Conservation (phyloP, 768 basidiomycete species). For the Collybia mongolica region DNA sequence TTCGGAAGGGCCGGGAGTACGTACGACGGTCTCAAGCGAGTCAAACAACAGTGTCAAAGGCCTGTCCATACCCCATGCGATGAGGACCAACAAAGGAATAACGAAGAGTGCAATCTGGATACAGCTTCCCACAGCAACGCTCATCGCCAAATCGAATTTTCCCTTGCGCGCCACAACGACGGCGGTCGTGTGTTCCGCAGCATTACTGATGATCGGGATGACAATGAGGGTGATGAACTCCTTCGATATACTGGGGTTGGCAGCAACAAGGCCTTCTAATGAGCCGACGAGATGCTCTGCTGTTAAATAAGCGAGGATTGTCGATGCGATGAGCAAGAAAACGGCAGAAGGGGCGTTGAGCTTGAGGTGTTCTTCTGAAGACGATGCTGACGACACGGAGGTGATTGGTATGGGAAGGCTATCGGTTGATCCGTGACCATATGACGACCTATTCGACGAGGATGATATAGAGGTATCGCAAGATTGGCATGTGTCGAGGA, state of each 20-base stretch:
- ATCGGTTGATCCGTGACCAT: conserved; percentile 5
- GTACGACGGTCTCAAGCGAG: conserved; percentile 35
- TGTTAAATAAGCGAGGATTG: conserved; percentile 38
- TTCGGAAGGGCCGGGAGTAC: conserved; percentile 7
- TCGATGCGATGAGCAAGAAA: conserved; percentile 27
- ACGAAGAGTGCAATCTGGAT: conserved; percentile 44
- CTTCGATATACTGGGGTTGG: conserved; percentile 36
- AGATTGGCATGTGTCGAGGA: conserved; percentile 32
- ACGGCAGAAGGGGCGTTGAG: conserved; percentile 35
- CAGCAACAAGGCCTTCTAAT: conserved; percentile 36
- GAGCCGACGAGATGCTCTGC: conserved; percentile 41
- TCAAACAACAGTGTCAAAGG: conserved; percentile 39
- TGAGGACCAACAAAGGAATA: conserved; percentile 34
- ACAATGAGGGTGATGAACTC: conserved; percentile 46
- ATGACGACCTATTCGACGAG: no score
- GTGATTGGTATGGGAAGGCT: conserved; percentile 20
- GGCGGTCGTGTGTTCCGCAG: conserved; percentile 40
- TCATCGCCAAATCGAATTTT: conserved; percentile 42
- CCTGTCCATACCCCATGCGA: conserved; percentile 40
- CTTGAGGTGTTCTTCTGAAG: conserved; percentile 24
- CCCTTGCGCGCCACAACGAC: conserved; percentile 41
- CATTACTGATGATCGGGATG: conserved; percentile 40
- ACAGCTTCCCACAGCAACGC: conserved; percentile 40
- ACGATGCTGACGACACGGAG: conserved; percentile 13
- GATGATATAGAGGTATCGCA: no score